These are phyloP conservation scores for Nicotiana tabacum DNA, from an alignment of 257 asterid genomes.

Conservation along the genomic window DNA sequence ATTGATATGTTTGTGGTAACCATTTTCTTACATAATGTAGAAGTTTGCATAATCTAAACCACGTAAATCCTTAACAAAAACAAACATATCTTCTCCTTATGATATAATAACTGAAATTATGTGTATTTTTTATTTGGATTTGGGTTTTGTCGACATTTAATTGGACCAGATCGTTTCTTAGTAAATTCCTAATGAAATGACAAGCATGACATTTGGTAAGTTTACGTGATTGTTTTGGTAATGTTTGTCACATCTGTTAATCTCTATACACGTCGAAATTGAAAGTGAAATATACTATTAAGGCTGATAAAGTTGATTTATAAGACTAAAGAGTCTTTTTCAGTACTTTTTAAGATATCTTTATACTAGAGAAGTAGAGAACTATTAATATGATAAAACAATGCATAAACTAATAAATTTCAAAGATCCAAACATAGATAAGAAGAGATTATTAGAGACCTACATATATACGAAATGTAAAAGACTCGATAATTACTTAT, in stretches of 20 bases:
- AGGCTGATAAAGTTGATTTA: not conserved
- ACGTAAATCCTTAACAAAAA: not conserved
- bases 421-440: not conserved
- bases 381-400: not conserved
- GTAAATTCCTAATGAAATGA: not conserved
- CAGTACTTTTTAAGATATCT: not conserved
- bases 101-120: not conserved
- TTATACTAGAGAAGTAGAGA: not conserved
- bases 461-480: too few species aligned
- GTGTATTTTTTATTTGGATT: not conserved
- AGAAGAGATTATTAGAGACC: not conserved
- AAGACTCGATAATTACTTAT: too few species aligned
- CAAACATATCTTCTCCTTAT: not conserved
- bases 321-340: not conserved
- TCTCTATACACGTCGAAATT: not conserved
- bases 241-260: not conserved
- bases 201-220: not conserved
- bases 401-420: not conserved
- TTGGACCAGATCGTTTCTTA: not conserved
- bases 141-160: not conserved
- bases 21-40: not conserved
- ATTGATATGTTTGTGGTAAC: not conserved
- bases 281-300: not conserved
- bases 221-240: slow-evolving; percentile 4
- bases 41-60: not conserved